Percentiles rank a stretch among this genome's conserved stretches.
Conservation (phyloP, 129 eudicot genomes). For the Flaveria brownii region DNA sequence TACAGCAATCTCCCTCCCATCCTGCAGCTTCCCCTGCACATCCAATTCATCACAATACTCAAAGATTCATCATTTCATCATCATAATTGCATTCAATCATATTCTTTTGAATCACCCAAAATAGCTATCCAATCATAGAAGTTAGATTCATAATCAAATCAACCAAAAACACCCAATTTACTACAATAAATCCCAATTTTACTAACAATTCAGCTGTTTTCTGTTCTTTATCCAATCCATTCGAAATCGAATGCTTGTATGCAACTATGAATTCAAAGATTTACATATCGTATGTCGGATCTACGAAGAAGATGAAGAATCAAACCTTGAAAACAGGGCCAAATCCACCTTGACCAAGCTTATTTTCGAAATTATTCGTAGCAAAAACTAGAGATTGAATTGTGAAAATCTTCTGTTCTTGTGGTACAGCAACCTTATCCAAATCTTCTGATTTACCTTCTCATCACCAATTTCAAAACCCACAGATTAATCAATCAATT, state of each 20-base stretch:
- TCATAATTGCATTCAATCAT: not conserved
- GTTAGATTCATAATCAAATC: not conserved
- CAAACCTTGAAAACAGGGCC: slow-evolving; percentile 84
- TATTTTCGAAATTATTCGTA: slow-evolving; percentile 57
- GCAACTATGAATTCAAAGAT: not conserved
- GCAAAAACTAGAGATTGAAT: slow-evolving; percentile 57
- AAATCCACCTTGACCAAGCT: slow-evolving; percentile 93
- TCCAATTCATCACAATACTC: slow-evolving; percentile 17
- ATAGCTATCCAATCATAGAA: no score
- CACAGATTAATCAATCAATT: not conserved
- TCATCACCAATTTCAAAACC: slow-evolving; percentile 6
- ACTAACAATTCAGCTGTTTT: no score
- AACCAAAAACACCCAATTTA: not conserved
- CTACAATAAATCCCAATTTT: not conserved
- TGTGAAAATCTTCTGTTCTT: slow-evolving; percentile 63
- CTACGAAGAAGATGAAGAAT: not conserved
- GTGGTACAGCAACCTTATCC: slow-evolving; percentile 55
- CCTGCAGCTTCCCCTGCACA: slow-evolving; percentile 64
- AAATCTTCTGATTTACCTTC: slow-evolving; percentile 43
- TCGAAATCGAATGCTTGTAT: not conserved
- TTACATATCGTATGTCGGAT: not conserved
- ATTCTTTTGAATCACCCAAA: no score
- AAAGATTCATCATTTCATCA: slow-evolving; percentile 10
- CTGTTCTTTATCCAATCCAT: not conserved
- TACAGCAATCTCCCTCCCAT: slow-evolving; percentile 83